These are phyloP conservation scores for Wickerhamiella cacticola DNA, from an alignment of 805 yeast species.

Conservation along the genomic window DNA sequence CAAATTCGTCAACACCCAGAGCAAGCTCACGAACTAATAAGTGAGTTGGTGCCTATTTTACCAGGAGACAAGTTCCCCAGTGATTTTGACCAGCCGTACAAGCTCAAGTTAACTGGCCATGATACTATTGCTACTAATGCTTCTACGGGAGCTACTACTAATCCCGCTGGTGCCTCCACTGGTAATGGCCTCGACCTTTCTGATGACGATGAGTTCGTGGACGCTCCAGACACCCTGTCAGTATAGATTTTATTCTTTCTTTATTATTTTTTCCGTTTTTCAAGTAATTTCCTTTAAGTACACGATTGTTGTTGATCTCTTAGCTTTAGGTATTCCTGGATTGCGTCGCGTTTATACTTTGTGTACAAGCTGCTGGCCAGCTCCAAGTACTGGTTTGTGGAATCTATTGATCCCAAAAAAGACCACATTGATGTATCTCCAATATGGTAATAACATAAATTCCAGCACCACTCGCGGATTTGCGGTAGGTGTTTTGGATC, in stretches of 20 bases:
- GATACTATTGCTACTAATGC: conserved; percentile 6
- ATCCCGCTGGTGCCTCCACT: neutral
- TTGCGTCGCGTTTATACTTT: conserved; percentile 18
- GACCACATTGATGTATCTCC: conserved; percentile 30
- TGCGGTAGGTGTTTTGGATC: neutral
- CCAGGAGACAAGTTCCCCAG: conserved; percentile 67
- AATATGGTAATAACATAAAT: conserved; percentile 20
- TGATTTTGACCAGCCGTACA: conserved; percentile 58
- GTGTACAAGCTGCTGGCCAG: conserved; percentile 12
- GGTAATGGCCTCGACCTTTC: neutral
- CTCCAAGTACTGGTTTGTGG: neutral
- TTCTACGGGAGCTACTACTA: neutral
- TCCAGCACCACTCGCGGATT: conserved; percentile 12
- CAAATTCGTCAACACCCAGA: conserved; percentile 39
- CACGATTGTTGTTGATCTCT: neutral
- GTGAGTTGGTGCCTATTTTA: conserved; percentile 61
- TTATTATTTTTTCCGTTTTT: neutral
- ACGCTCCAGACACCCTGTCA: conserved; percentile 14
- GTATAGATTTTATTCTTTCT: neutral
- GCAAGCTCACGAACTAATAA: conserved; percentile 42
- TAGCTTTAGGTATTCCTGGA: conserved; percentile 11
- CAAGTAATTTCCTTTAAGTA: neutral
- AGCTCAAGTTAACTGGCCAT: conserved; percentile 33
- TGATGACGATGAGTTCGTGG: conserved; percentile 18
- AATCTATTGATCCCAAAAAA: conserved; percentile 19